These are phyloP conservation scores for Botryotinia convoluta DNA, from an alignment of 2,329 filamentous ascomycete species.

Conservation along the genomic window DNA sequence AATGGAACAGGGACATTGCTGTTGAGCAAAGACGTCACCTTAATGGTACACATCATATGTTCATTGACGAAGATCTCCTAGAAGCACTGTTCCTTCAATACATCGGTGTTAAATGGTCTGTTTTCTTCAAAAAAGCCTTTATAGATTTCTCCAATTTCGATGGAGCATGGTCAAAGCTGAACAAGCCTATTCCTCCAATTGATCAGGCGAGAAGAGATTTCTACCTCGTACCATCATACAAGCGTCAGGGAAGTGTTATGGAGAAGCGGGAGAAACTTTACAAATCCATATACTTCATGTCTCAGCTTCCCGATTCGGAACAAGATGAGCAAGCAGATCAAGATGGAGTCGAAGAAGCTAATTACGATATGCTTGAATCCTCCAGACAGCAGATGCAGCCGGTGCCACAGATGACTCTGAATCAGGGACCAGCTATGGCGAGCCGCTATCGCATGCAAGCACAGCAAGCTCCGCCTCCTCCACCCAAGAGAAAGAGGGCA, in stretches of 20 bases:
- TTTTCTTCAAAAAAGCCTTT: conserved; percentile 47
- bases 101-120: conserved; percentile 51
- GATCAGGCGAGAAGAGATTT: conserved; percentile 31
- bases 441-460: not conserved
- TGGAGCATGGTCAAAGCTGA: conserved; percentile 31
- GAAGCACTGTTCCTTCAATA: conserved; percentile 55
- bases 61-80: conserved; percentile 58
- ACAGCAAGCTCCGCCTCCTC: not conserved
- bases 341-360: conserved; percentile 33
- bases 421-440: not conserved
- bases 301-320: conserved; percentile 31
- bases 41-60: conserved; percentile 59
- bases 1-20: conserved; percentile 48
- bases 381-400: not conserved
- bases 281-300: conserved; percentile 35
- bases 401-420: not conserved
- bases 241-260: conserved; percentile 29
- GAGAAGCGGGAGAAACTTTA: conserved; percentile 32
- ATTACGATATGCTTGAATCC: conserved; percentile 12
- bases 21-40: conserved; percentile 53
- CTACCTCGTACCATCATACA: conserved; percentile 27
- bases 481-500: not conserved
- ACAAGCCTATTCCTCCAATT: conserved; percentile 23
- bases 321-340: conserved; percentile 20
- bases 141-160: conserved; percentile 28